phyloP scores from a whole-genome alignment of 2,329 filamentous ascomycete genomes.

The Exophiala lecanii-corni region DNA sequence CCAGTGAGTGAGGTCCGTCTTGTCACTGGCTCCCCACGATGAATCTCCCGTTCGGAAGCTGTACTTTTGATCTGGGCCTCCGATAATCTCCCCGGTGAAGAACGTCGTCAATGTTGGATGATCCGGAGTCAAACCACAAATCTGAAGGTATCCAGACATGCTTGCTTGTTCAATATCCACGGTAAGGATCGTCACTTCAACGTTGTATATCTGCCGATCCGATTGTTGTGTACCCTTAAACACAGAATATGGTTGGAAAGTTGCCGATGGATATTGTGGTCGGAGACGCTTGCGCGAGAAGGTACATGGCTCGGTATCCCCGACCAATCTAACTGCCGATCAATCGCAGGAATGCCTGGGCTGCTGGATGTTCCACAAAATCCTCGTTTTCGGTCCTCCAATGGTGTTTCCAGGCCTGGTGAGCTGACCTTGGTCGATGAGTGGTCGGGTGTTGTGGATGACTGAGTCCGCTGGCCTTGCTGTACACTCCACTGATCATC shows the following conservation, averaged over 20 bases:
- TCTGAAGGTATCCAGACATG: conserved; percentile 88
- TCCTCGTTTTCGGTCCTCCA: not conserved
- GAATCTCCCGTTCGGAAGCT: conserved; percentile 87
- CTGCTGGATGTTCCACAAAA: not conserved
- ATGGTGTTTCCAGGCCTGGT: not conserved
- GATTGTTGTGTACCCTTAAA: conserved; percentile 91
- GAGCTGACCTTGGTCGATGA: not conserved
- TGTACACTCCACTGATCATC: not conserved
- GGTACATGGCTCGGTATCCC: conserved; percentile 16
- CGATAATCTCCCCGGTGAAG: conserved; percentile 97
- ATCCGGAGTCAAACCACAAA: conserved; percentile 95
- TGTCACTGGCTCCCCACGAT: conserved; percentile 86
- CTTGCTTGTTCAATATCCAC: conserved; percentile 93
- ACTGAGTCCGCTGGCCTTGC: not conserved
- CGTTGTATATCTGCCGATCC: conserved; percentile 87
- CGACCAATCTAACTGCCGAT: conserved; percentile 22
- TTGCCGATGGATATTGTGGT: conserved; percentile 78
- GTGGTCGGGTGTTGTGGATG: not conserved
- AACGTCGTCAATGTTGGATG: conserved; percentile 97
- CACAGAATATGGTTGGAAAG: conserved; percentile 77
- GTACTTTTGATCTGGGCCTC: conserved; percentile 64
- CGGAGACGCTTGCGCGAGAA: conserved; percentile 36
- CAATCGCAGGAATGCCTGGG: conserved; percentile 18
- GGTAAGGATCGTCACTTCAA: conserved; percentile 95
- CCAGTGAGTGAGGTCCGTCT: conserved; percentile 92